Evolutionary conservation across 768 basidiomycete genomes (phyloP), one percentile per base, ranked within the genome.

Genomic region (Boletus huronensis): DNA sequence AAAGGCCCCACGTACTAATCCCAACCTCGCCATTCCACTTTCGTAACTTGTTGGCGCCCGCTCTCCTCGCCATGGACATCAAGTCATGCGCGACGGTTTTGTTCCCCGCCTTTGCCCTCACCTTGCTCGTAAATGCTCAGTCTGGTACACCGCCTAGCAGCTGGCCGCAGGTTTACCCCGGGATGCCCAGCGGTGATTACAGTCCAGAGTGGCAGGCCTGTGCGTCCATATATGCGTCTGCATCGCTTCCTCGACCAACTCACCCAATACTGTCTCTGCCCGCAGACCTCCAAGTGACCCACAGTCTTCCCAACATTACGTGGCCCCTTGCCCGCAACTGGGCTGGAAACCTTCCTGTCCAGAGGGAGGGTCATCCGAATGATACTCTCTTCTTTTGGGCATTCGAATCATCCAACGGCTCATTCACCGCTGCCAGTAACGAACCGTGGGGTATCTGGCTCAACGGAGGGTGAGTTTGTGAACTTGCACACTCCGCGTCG

Each of bases 391-490:
- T 85, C 70, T 87, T 87, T 65, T 76, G 79, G 72, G 84, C 77
- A 16, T 82, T 83, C 55, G 85, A 87, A 60, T 80, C 79, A 31
- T 67, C 70, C 1, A 61, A 72, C 17, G 83, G 82, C 6, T 86
- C 86, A 3, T 70, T 88, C 47, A 86, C 81, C 10, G 69, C 64
- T 52, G 5, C 42, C 26, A 64, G 65, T n/a, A 55, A 69, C 14
- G 73, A 82, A 19, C 87, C 87, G 2, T 88, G 87, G 87, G 79
- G 79, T 3, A 82, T 89, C 39, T 89, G 85, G 85, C 66, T 88
- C 25, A 87, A 87, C 55, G 87, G 86, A 70, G 86, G 85, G 83
- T 84, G 59, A 45, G 80, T 45, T 16, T 5, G 29, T 52, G 13
- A 17, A 11, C 25, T 31, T 35, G 21, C 19, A 17, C 29, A 7